Base-by-base conservation (phyloP, 192 early-diverging fungal genomes). In the Phycomyces blakesleeanus region DNA sequence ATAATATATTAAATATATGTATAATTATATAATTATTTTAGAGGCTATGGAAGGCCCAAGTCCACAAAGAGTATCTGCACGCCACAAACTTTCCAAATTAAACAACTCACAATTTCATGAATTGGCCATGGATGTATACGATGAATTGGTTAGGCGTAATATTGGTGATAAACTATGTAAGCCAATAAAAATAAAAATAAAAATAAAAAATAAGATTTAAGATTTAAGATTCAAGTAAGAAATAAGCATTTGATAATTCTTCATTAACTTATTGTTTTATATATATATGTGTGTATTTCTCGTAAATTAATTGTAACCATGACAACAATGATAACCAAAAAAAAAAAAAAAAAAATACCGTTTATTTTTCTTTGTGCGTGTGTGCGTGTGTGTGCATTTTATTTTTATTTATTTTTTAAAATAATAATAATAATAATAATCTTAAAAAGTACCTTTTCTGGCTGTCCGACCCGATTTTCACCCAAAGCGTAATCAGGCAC, bases 401-500 rank as follows among this genome's bases (percentile, higher is more conserved):
- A n/a, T n/a, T n/a, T n/a, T n/a, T n/a, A n/a, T n/a, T n/a, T n/a
- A n/a, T n/a, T n/a, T n/a, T n/a, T n/a, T n/a, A n/a, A n/a, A n/a
- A n/a, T n/a, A n/a, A n/a, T n/a, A n/a, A n/a, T n/a, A n/a, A n/a
- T n/a, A n/a, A n/a, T n/a, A n/a, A n/a, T n/a, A n/a, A n/a, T n/a
- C n/a, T n/a, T n/a, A n/a, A 50, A 50, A 50, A 90, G 89, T 90
- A 15, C 90, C 92, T 16, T 94, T 89, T 74, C 80, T 96, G 50
- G 80, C 85, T 10, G 88, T 92, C 25, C 79, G 88, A 16, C 86
- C 92, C 63, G 90, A 93, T 61, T 96, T 91, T 67, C 95, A 97
- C 72, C 91, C 90, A 14, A 93, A 96, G 73, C 89, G 96, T 55
- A 98, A 98, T 80, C 94, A 95, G 67, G 95, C 94, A 15, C 83